phyloP scores from a whole-genome alignment of 164 flowering plant species.

The Protea cynaroides region DNA sequence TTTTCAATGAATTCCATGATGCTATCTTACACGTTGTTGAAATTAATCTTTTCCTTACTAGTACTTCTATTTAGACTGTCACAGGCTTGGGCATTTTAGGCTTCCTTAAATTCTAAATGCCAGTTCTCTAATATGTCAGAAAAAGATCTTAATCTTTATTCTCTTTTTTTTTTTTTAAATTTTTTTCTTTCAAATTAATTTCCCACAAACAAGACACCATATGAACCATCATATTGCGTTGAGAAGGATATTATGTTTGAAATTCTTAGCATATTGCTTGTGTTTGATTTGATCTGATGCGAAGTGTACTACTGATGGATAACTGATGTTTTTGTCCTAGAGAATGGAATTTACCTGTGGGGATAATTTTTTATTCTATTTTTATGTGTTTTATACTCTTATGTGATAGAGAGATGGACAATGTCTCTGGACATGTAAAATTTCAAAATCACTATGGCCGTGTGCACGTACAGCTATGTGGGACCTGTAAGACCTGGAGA shows the following conservation, averaged over 20 bases:
- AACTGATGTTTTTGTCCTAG: neutral
- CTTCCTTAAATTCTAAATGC: too few species aligned
- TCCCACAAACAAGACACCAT: too few species aligned
- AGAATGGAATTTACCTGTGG: neutral
- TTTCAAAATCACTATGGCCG: conserved; percentile 89
- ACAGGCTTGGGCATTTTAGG: too few species aligned
- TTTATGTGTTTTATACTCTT: conserved; percentile 13
- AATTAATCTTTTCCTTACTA: too few species aligned
- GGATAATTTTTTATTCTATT: neutral
- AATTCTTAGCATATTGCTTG: neutral
- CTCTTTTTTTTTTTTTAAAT: too few species aligned
- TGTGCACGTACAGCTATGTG: conserved; percentile 75
- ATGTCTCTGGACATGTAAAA: conserved; percentile 73
- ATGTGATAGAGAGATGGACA: conserved; percentile 75
- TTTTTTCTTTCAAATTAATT: too few species aligned
- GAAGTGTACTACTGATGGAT: too few species aligned
- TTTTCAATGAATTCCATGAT: too few species aligned
- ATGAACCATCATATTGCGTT: neutral
- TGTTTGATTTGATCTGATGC: neutral
- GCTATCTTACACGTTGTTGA: too few species aligned
- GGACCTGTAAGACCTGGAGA: conserved; percentile 86
- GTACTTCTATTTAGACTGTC: too few species aligned
- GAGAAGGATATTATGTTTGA: conserved; percentile 1
- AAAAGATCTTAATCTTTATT: too few species aligned
- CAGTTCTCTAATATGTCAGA: too few species aligned